Conservation (phyloP, 176 grass and related monocot genomes). For the Triticum urartu region DNA sequence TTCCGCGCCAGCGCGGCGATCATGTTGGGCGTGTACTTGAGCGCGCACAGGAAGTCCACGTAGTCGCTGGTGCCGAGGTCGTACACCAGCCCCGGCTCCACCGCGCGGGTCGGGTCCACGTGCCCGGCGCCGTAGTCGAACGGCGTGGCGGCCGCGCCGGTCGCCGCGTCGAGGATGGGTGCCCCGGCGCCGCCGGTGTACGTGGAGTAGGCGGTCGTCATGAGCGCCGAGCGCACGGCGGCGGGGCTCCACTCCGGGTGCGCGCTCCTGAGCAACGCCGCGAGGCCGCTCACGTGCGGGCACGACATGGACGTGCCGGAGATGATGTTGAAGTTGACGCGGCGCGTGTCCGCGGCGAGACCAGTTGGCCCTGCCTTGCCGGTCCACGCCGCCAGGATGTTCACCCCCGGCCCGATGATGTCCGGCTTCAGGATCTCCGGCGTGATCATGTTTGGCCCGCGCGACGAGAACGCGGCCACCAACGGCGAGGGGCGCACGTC, state of each 20-base stretch:
- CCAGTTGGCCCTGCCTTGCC: conserved; percentile 74
- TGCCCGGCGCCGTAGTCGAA: conserved; percentile 87
- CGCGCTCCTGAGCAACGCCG: conserved; percentile 52
- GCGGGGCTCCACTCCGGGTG: conserved; percentile 85
- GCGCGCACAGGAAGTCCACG: conserved; percentile 82
- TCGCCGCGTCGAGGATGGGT: conserved; percentile 62
- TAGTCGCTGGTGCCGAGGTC: conserved; percentile 59
- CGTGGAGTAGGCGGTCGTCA: conserved; percentile 82
- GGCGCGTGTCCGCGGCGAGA: conserved; percentile 49
- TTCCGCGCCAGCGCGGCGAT: conserved; percentile 64
- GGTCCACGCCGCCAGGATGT: conserved; percentile 90
- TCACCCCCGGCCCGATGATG: conserved; percentile 72
- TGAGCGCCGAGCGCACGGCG: conserved; percentile 73
- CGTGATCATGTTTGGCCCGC: conserved; percentile 71
- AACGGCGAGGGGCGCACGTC: conserved; percentile 57
- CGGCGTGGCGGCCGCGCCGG: conserved; percentile 54
- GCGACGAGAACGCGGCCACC: conserved; percentile 81
- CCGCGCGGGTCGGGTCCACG: conserved; percentile 56
- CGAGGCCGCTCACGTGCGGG: conserved; percentile 81
- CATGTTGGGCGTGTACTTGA: conserved; percentile 73
- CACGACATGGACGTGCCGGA: conserved; percentile 95
- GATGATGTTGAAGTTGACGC: conserved; percentile 78
- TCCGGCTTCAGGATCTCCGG: conserved; percentile 87
- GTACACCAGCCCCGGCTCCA: conserved; percentile 78
- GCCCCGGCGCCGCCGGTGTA: conserved; percentile 33